Base-by-base conservation (phyloP, 441 rosid species). In the Kokia cookei region DNA sequence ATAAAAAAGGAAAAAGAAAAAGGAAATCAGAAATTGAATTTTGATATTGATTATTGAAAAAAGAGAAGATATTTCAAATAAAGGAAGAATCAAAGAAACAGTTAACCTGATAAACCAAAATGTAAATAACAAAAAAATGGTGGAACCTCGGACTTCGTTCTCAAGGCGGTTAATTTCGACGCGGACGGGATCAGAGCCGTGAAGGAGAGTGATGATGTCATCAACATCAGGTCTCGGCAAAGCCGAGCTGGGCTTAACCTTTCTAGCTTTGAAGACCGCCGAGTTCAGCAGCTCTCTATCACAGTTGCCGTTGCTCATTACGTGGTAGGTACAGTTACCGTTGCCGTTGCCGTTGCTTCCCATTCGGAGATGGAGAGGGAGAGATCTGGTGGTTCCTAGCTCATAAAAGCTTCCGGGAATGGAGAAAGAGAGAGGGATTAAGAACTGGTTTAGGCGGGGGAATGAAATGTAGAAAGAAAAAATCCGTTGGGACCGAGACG, bases 121-220 rank as follows among this genome's bases (percentile, higher is more conserved):
- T 89, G 93, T 76, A 88, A 60, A 80, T 80, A 77, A 19, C 22
- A 87, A 79, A 51, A 77, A 82, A 35, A 69, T 90, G 22, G 35
- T 5, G 19, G 17, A 59, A 71, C 98, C 98, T 92, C 93, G 87
- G 77, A 91, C 96, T 86, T 92, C 98, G 60, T 94, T 94, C 86
- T 94, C 97, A 22, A 92, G 94, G 67, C 98, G 97, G 84, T 94
- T 94, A 78, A 94, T 95, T 85, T 94, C 98, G 29, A 94, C 82
- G 84, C 92, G 93, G 43, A 94, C 97, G 79, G 97, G 98, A 94
- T 94, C 97, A 83, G 98, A 94, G 65, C 98, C 97, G 77, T 92
- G 98, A 66, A 94, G 86, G 65, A 90, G 72, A 14, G 93, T 88
- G 3, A 92, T 90, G 84, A 94, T 87, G 82, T 94, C 98, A 73